Conservation (phyloP, 2,329 filamentous ascomycete species). For the Curvularia verruculosa region DNA sequence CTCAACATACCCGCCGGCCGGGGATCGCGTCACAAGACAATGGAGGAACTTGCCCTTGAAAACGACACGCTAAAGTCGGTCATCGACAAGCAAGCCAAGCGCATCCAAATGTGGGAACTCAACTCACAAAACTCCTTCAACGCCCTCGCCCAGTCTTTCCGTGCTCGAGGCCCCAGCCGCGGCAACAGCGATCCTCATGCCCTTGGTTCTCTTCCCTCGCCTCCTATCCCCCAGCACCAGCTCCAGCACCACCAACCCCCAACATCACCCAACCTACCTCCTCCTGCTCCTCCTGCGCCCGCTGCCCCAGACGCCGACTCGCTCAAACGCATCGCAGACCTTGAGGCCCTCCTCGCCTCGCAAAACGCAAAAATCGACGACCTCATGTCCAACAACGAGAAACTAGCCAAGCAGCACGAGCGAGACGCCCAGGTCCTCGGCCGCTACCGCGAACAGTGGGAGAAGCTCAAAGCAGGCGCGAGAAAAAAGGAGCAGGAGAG, state of each 20-base stretch:
- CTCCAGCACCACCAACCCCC: background rate
- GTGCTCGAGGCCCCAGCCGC: conserved; percentile 37
- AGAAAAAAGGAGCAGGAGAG: conserved; percentile 44
- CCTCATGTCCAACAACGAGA: conserved; percentile 66
- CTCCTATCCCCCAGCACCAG: conserved; percentile 13
- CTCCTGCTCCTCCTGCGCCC: too few relatives aligned
- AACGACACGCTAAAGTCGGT: conserved; percentile 85
- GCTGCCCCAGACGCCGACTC: conserved; percentile 21
- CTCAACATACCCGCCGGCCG: conserved; percentile 42
- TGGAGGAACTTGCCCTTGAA: conserved; percentile 88
- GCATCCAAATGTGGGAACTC: conserved; percentile 91
- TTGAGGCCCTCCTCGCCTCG: conserved; percentile 36
- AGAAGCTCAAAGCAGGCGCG: conserved; percentile 70
- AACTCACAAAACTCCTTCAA: conserved; percentile 87
- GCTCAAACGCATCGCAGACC: conserved; percentile 31
- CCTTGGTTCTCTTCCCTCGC: conserved; percentile 26
- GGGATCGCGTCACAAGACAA: conserved; percentile 63
- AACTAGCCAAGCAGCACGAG: conserved; percentile 66
- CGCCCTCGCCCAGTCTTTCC: conserved; percentile 81
- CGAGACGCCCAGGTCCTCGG: conserved; percentile 62
- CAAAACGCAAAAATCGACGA: conserved; percentile 48
- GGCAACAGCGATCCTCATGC: conserved; percentile 34
- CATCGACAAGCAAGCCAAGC: conserved; percentile 82
- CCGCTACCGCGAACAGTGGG: conserved; percentile 69
- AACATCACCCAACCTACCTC: conserved; percentile 1